A percentile compares a stretch with the other conserved stretches of the same genome.
Evolutionary conservation across 192 early-diverging fungal genomes (phyloP).

Genomic region (Mortierella alpina): DNA sequence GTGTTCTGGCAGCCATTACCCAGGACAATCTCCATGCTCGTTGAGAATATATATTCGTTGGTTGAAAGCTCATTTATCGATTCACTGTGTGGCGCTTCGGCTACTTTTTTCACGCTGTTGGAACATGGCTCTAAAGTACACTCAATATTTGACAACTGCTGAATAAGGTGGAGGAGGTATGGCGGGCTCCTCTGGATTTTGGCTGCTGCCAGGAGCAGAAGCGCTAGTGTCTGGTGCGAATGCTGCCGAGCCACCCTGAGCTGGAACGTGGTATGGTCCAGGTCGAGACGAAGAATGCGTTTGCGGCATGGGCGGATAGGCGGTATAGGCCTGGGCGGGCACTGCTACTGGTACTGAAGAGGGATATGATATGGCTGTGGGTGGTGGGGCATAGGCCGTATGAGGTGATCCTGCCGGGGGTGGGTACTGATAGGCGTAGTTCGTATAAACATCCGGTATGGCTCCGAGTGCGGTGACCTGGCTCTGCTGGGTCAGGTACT

Average conservation of each 20-base stretch:
- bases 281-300: neutral
- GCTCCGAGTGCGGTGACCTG: neutral
- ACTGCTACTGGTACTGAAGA: neutral
- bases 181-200: no score
- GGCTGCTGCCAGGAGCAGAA: no score
- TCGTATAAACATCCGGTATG: neutral
- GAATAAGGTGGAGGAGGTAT: no score
- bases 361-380: neutral
- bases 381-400: neutral
- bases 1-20: no score
- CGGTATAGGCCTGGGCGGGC: neutral
- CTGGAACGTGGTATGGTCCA: neutral
- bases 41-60: no score
- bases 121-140: no score
- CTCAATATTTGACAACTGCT: no score
- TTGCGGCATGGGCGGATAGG: conserved; percentile 22
- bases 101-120: no score
- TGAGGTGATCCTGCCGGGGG: conserved; percentile 5
- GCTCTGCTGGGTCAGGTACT: neutral
- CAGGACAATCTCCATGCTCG: no score
- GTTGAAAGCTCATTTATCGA: no score
- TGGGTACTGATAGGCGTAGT: conserved; percentile 22
- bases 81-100: no score
- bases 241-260: conserved; percentile 16
- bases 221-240: no score